Conservation (phyloP, 106 monocot species). For the Allium sativum region DNA sequence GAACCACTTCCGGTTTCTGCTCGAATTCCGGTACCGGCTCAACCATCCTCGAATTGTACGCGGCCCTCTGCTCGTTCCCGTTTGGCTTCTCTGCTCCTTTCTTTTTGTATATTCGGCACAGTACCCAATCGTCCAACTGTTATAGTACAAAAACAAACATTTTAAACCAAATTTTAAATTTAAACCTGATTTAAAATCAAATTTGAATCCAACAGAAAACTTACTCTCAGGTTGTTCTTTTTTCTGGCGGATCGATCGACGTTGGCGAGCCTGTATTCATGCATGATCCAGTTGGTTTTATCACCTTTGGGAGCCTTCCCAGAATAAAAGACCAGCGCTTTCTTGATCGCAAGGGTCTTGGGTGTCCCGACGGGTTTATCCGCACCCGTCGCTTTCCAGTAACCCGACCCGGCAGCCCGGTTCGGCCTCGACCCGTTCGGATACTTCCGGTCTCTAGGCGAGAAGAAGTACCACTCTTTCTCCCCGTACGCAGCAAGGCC, state of each 20-base stretch:
- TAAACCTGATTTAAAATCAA: background rate
- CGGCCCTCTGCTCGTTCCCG: slow-evolving; percentile 5
- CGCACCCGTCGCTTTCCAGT: slow-evolving; percentile 91
- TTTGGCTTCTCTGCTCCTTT: slow-evolving; percentile 35
- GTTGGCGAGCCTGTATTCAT: slow-evolving; percentile 80
- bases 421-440: slow-evolving; percentile 93
- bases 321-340: slow-evolving; percentile 76
- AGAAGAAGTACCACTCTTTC: slow-evolving; percentile 94
- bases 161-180: background rate
- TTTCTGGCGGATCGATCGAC: slow-evolving; percentile 49
- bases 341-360: slow-evolving; percentile 67
- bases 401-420: slow-evolving; percentile 73
- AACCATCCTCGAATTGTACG: background rate
- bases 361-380: slow-evolving; percentile 80
- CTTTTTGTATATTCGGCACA: slow-evolving; percentile 93
- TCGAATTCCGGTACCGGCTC: slow-evolving; percentile 8
- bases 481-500: slow-evolving; percentile 59
- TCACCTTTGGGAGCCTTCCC: slow-evolving; percentile 82
- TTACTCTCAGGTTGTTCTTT: slow-evolving; percentile 61
- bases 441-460: slow-evolving; percentile 74
- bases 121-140: slow-evolving; percentile 88
- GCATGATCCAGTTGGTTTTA: slow-evolving; percentile 96
- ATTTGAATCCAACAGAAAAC: background rate
- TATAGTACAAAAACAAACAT: background rate
- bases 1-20: background rate